A percentile compares a stretch with the other conserved stretches of the same genome.
Evolutionary conservation across 106 monocot genomes (phyloP).

Genomic region (Allium sativum): DNA sequence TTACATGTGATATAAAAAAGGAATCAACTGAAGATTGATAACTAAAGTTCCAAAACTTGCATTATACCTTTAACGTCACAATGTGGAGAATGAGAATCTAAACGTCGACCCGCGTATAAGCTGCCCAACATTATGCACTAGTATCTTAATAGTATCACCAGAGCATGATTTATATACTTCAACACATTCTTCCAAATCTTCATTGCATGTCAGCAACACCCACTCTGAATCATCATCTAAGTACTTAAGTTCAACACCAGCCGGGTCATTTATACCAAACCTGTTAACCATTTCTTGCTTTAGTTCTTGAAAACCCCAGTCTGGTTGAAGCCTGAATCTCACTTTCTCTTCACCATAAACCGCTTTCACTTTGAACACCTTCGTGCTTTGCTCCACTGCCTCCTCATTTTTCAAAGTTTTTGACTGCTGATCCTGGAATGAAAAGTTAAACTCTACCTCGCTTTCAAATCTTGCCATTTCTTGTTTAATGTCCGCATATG

Average conservation of each 20-base stretch:
- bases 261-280: constrained; percentile 21
- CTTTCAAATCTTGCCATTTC: constrained; percentile 17
- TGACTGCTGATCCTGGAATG: constrained; percentile 13
- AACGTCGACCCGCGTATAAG: background rate
- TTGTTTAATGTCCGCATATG: constrained; percentile 4
- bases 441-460: constrained; percentile 3
- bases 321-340: constrained; percentile 38
- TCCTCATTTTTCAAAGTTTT: background rate
- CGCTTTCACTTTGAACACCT: constrained; percentile 42
- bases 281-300: constrained; percentile 44
- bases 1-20: too few relatives aligned
- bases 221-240: constrained; percentile 83
- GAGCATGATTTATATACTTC: constrained; percentile 41
- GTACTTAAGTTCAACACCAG: constrained; percentile 48
- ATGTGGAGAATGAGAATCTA: constrained; percentile 2
- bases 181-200: constrained; percentile 57
- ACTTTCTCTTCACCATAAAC: constrained; percentile 60
- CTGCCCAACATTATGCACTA: constrained; percentile 10
- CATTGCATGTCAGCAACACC: constrained; percentile 72
- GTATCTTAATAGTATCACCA: constrained; percentile 37
- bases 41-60: too few relatives aligned
- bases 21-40: too few relatives aligned
- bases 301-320: constrained; percentile 47
- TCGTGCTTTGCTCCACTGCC: too few relatives aligned
- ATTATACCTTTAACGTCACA: too few relatives aligned